phyloP scores from a whole-genome alignment of 352 stramenopile genomes.

The Pythium utonaiense region DNA sequence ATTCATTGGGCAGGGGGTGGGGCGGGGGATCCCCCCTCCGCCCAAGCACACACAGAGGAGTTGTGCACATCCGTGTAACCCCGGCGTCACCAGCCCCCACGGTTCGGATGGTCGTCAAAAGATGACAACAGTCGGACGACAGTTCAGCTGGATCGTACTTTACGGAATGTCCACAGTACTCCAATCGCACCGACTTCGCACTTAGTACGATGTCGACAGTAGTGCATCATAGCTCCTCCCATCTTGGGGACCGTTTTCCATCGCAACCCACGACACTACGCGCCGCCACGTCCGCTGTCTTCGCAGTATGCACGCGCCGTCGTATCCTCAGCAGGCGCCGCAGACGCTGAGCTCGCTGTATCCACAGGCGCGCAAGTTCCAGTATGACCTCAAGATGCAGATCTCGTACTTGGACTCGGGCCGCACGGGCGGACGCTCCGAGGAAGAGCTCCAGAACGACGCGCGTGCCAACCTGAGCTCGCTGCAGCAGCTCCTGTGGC shows the following conservation, averaged over 20 bases:
- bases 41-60: too few species aligned
- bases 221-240: not conserved
- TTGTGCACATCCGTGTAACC: too few species aligned
- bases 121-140: too few species aligned
- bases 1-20: too few species aligned
- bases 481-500: slow-evolving; percentile 75
- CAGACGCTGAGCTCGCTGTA: slow-evolving; percentile 73
- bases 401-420: slow-evolving; percentile 80
- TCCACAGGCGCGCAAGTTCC: slow-evolving; percentile 75
- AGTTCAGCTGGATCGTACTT: not conserved
- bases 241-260: not conserved
- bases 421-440: slow-evolving; percentile 41
- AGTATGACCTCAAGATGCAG: slow-evolving; percentile 89
- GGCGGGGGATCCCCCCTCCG: too few species aligned
- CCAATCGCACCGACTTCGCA: not conserved
- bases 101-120: too few species aligned
- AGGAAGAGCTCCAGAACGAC: slow-evolving; percentile 61
- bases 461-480: slow-evolving; percentile 65
- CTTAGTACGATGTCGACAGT: not conserved
- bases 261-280: not conserved
- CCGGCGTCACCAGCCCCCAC: too few species aligned
- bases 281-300: not conserved
- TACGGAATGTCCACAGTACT: not conserved
- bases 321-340: slow-evolving; percentile 11
- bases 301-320: not conserved